These are phyloP conservation scores for Choanephora cucurbitarum DNA, from an alignment of 371 early-diverging fungal species.

Conservation along the genomic window DNA sequence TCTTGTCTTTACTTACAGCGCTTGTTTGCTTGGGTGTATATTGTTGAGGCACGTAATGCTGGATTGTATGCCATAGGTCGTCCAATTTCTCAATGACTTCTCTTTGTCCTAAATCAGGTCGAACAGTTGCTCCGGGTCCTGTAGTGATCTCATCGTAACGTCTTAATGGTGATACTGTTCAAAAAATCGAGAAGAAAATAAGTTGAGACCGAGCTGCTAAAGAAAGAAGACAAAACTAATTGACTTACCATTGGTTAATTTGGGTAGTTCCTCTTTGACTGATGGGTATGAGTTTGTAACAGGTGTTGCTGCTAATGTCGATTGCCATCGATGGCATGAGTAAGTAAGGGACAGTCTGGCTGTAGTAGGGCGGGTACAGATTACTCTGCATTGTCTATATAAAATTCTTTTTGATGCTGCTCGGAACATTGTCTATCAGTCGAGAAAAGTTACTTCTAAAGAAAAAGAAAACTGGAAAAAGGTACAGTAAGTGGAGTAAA, in stretches of 20 bases:
- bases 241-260: conserved; percentile 8
- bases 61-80: conserved; percentile 22
- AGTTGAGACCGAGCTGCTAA: no score
- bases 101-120: conserved; percentile 22
- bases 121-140: conserved; percentile 11
- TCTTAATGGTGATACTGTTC: conserved; percentile 21
- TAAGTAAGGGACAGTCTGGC: no score
- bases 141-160: conserved; percentile 26
- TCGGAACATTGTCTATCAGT: conserved; percentile 1
- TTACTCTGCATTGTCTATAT: no score
- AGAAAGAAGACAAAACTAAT: no score
- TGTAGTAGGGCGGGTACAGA: no score
- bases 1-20: conserved; percentile 15
- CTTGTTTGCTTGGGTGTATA: conserved; percentile 13
- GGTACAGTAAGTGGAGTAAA: neutral
- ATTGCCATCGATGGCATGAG: conserved; percentile 2
- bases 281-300: neutral
- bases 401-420: neutral
- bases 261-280: neutral
- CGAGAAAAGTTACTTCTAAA: no score
- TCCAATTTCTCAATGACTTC: conserved; percentile 23
- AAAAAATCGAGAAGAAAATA: neutral
- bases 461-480: no score
- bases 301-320: neutral
- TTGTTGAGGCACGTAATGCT: conserved; percentile 17